A percentile compares a stretch with the other conserved stretches of the same genome.
Conservation (phyloP, 2,329 filamentous ascomycete species). For the Diaporthe aspalathi region DNA sequence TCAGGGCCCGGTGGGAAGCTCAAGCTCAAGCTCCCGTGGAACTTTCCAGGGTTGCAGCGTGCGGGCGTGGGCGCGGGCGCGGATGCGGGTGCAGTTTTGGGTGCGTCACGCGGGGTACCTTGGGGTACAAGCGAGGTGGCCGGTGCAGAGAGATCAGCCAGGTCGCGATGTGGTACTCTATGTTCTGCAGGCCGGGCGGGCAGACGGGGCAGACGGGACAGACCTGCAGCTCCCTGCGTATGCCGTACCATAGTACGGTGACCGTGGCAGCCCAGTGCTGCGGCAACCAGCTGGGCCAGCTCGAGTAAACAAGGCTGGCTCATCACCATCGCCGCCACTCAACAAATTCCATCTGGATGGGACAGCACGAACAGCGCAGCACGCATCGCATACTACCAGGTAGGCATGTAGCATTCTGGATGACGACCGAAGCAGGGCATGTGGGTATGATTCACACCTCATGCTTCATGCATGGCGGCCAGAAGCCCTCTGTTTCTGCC, state of each 20-base stretch:
- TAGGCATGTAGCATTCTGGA: too few relatives aligned
- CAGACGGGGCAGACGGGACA: neutral
- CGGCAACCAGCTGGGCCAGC: constrained; percentile 21
- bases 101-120: constrained; percentile 20
- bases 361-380: constrained; percentile 7
- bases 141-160: neutral
- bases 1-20: constrained; percentile 9
- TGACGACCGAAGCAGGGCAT: constrained; percentile 2
- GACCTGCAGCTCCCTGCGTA: neutral
- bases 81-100: too few relatives aligned
- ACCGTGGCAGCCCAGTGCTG: constrained; percentile 12
- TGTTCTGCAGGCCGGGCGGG: neutral
- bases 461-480: constrained; percentile 25
- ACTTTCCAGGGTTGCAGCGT: constrained; percentile 11
- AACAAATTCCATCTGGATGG: constrained; percentile 7
- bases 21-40: constrained; percentile 28
- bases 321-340: constrained; percentile 6
- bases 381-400: neutral
- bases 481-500: constrained; percentile 18
- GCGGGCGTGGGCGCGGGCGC: neutral
- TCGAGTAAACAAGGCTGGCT: constrained; percentile 14
- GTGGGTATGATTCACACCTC: constrained; percentile 23
- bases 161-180: neutral
- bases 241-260: too few relatives aligned
- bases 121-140: constrained; percentile 4